Percentiles rank a stretch among this genome's conserved stretches.
These are phyloP conservation scores for Evernia prunastri DNA, from an alignment of 495 filamentous ascomycete genomes.

Conservation along the genomic window DNA sequence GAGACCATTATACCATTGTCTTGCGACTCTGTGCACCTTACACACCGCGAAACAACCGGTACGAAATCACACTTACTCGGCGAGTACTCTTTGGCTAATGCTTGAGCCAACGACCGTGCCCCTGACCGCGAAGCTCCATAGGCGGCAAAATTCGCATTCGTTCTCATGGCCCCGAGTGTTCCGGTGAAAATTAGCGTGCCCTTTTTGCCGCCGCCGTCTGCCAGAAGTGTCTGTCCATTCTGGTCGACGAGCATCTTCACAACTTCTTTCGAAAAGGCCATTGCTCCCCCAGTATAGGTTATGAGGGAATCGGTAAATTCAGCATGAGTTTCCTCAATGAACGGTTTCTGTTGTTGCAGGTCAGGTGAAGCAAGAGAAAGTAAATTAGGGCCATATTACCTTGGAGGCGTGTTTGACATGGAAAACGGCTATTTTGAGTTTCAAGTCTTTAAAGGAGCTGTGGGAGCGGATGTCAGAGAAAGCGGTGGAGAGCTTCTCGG, in stretches of 20 bases:
- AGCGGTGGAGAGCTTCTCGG: slow-evolving; percentile 31
- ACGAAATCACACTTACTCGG: slow-evolving; percentile 10
- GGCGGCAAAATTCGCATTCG: slow-evolving; percentile 39
- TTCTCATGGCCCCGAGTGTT: slow-evolving; percentile 40
- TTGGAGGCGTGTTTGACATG: slow-evolving; percentile 39
- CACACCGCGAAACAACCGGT: neutral
- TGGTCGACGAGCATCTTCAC: slow-evolving; percentile 40
- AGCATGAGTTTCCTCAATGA: slow-evolving; percentile 42
- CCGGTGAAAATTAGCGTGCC: slow-evolving; percentile 46
- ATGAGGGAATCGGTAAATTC: slow-evolving; percentile 38
- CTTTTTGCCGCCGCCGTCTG: slow-evolving; percentile 39
- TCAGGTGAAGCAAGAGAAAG: neutral
- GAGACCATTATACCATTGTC: neutral
- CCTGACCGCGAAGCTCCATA: slow-evolving; percentile 41
- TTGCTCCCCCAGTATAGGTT: slow-evolving; percentile 42
- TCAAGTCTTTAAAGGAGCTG: slow-evolving; percentile 36
- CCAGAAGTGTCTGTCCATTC: slow-evolving; percentile 34
- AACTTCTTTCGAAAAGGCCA: slow-evolving; percentile 41
- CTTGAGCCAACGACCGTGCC: slow-evolving; percentile 41
- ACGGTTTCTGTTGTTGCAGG: slow-evolving; percentile 35
- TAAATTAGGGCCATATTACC: neutral
- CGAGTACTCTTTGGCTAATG: slow-evolving; percentile 42
- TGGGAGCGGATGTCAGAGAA: slow-evolving; percentile 40
- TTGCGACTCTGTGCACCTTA: neutral
- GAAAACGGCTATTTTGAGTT: slow-evolving; percentile 40